phyloP scores from a whole-genome alignment of 2,329 filamentous ascomycete species.

The Westerdykella ornata region DNA sequence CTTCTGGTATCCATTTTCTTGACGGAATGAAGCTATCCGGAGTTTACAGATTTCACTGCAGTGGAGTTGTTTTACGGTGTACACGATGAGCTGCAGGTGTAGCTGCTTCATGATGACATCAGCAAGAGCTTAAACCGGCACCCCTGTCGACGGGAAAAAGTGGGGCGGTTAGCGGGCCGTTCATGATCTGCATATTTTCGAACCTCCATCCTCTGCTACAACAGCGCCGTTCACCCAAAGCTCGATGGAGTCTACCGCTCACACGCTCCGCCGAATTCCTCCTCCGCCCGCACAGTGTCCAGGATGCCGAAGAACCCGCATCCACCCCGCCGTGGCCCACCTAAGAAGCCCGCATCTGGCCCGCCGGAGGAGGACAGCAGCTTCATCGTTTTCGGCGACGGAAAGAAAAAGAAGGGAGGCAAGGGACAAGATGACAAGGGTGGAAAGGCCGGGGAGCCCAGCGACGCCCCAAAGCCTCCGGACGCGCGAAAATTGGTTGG shows the following conservation, averaged over 20 bases:
- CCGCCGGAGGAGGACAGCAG: conserved; percentile 44
- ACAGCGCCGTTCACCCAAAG: not conserved
- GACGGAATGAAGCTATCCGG: too few species aligned
- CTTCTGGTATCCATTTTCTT: too few species aligned
- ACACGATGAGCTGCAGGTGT: too few species aligned
- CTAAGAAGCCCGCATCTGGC: conserved; percentile 36
- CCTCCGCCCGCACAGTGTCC: conserved; percentile 2
- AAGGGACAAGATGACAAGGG: conserved; percentile 26
- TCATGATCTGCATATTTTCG: too few species aligned
- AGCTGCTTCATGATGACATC: too few species aligned
- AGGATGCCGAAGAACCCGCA: conserved; percentile 47
- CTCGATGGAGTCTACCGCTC: not conserved
- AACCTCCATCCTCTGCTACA: not conserved
- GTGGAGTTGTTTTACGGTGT: too few species aligned
- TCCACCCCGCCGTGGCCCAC: conserved; percentile 37
- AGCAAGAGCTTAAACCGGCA: too few species aligned
- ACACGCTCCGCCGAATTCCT: not conserved
- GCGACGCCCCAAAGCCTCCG: conserved; percentile 51
- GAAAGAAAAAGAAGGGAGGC: conserved; percentile 40
- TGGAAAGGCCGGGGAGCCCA: conserved; percentile 17
- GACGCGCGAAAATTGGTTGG: conserved; percentile 74
- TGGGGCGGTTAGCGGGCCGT: too few species aligned
- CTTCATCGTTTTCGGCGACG: conserved; percentile 45
- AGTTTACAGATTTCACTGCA: too few species aligned
- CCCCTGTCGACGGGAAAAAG: too few species aligned